Percentiles rank a stretch among this genome's conserved stretches.
Evolutionary conservation across 257 asterid genomes (phyloP).

Genomic region (Mitragyna speciosa): DNA sequence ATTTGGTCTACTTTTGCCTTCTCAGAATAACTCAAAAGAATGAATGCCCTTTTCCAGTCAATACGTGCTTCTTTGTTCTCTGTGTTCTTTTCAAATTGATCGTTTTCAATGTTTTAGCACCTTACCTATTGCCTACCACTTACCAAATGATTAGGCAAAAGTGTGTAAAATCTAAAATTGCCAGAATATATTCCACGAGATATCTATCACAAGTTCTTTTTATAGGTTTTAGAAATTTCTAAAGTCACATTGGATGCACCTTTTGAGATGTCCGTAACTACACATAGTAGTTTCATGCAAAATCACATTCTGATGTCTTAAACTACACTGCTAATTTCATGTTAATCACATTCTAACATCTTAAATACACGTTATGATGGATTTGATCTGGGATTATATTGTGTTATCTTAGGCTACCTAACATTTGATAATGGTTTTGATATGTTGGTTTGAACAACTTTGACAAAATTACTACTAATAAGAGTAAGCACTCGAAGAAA

Average conservation of each 20-base stretch:
- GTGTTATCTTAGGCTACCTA: neutral
- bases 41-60: neutral
- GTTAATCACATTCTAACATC: neutral
- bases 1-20: neutral
- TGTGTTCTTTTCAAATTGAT: neutral
- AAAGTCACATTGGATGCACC: neutral
- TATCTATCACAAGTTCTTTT: neutral
- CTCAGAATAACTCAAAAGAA: neutral
- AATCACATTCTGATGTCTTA: neutral
- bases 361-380: neutral
- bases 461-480: neutral
- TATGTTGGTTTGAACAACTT: neutral
- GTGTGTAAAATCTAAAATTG: neutral
- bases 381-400: neutral
- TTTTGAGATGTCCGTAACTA: neutral
- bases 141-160: constrained; percentile 4
- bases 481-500: neutral
- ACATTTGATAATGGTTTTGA: neutral
- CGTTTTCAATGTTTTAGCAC: neutral
- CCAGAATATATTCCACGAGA: neutral
- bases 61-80: neutral
- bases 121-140: neutral
- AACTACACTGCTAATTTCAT: neutral
- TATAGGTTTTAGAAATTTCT: neutral
- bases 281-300: neutral